A percentile compares a stretch with the other conserved stretches of the same genome.
These are phyloP conservation scores for Alopecurus myosuroides DNA, from an alignment of 176 grass and related monocot genomes.

Conservation along the genomic window DNA sequence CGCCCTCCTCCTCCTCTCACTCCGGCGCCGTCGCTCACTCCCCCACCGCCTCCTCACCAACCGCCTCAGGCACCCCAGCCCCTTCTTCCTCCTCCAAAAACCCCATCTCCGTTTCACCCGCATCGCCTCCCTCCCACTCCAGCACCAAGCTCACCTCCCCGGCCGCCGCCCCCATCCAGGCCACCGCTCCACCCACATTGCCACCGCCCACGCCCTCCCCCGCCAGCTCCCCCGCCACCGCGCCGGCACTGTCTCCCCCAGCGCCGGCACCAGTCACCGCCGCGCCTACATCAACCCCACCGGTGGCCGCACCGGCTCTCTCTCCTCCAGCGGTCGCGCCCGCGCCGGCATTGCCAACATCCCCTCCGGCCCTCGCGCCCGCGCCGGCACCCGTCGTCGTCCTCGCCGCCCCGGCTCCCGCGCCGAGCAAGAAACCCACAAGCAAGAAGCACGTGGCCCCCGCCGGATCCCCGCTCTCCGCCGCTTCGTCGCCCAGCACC, in stretches of 20 bases:
- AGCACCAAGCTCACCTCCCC: constrained; percentile 29
- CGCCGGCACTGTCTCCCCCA: background rate
- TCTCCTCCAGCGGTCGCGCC: background rate
- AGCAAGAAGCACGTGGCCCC: constrained; percentile 24
- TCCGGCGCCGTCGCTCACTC: background rate
- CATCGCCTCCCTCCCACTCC: constrained; percentile 18
- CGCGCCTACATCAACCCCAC: background rate
- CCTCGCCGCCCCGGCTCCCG: constrained; percentile 5
- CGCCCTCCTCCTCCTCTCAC: constrained; percentile 13
- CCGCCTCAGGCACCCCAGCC: background rate
- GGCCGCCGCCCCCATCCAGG: background rate
- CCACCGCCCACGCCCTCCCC: background rate
- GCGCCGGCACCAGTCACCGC: background rate
- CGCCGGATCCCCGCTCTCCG: background rate
- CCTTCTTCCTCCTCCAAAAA: constrained; percentile 24
- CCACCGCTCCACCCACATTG: constrained; percentile 23
- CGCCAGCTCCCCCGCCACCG: background rate
- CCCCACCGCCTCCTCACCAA: background rate
- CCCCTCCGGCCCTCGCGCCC: constrained; percentile 1
- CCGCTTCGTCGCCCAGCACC: background rate
- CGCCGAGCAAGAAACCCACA: constrained; percentile 29
- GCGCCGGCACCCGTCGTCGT: constrained; percentile 7
- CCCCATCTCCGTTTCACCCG: constrained; percentile 21
- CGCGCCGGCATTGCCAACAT: background rate
- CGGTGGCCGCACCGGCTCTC: background rate